phyloP scores from a whole-genome alignment of 1,284 basidiomycete genomes.

The Puccinia hordei region DNA sequence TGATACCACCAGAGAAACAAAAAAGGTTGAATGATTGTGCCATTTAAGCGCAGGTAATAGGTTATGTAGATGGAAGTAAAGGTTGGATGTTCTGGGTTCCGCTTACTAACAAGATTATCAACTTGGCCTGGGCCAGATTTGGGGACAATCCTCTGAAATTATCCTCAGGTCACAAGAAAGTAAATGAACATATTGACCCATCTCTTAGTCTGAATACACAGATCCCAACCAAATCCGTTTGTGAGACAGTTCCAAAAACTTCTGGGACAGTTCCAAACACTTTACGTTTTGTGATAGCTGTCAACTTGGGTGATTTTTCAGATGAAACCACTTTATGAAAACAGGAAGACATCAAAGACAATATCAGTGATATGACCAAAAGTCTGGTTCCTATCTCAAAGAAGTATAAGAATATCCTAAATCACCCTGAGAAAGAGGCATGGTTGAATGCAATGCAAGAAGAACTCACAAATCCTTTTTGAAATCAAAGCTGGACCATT shows the following conservation, averaged over 20 bases:
- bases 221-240: no score
- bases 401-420: slow-evolving; percentile 5
- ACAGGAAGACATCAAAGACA: neutral
- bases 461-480: slow-evolving; percentile 7
- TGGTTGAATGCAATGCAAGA: slow-evolving; percentile 7
- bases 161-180: neutral
- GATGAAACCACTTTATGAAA: neutral
- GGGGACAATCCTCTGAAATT: slow-evolving; percentile 2
- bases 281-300: neutral
- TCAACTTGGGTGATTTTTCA: neutral
- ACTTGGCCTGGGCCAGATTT: slow-evolving; percentile 1
- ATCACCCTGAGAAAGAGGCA: neutral
- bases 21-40: slow-evolving; percentile 4
- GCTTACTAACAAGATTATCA: neutral
- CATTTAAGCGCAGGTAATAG: neutral
- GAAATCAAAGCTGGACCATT: neutral
- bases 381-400: neutral
- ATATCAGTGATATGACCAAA: neutral
- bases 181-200: neutral
- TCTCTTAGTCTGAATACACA: no score
- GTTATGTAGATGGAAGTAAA: slow-evolving; percentile 3
- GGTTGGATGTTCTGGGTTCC: slow-evolving; percentile 35
- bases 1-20: neutral
- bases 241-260: no score
- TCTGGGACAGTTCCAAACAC: no score